phyloP scores from a whole-genome alignment of 768 basidiomycete genomes.

The Tricholoma bakamatsutake region DNA sequence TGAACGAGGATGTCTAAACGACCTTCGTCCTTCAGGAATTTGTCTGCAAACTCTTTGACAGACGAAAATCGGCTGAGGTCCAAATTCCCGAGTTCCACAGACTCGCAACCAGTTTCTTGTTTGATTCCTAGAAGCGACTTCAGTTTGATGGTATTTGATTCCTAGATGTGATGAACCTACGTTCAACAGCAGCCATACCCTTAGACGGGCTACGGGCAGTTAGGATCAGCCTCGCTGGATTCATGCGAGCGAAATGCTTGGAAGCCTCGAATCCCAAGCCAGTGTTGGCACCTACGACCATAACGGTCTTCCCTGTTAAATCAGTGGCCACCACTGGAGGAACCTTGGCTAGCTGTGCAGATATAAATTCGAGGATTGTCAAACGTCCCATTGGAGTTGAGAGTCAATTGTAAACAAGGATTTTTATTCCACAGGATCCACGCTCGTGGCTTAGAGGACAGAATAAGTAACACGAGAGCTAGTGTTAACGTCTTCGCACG shows the following conservation, averaged over 20 bases:
- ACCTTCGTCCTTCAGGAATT: slow-evolving; percentile 24
- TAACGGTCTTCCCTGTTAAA: slow-evolving; percentile 40
- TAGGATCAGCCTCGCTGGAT: slow-evolving; percentile 33
- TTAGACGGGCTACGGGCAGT: slow-evolving; percentile 31
- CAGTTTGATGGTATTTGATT: background rate
- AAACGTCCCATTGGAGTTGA: slow-evolving; percentile 14
- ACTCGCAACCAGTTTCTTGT: slow-evolving; percentile 26
- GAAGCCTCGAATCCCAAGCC: slow-evolving; percentile 45
- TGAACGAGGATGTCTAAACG: slow-evolving; percentile 39
- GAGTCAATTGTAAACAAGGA: background rate
- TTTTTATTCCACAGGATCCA: too few species aligned
- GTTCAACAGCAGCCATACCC: slow-evolving; percentile 28
- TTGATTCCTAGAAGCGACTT: slow-evolving; percentile 17
- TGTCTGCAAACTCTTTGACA: slow-evolving; percentile 32
- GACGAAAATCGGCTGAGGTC: slow-evolving; percentile 38
- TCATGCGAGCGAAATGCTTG: slow-evolving; percentile 41
- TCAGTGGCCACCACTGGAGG: slow-evolving; percentile 29
- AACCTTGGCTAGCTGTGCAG: slow-evolving; percentile 16
- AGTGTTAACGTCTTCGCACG: too few species aligned
- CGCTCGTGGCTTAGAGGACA: too few species aligned
- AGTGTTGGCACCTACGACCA: slow-evolving; percentile 46
- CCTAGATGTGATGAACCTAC: slow-evolving; percentile 19
- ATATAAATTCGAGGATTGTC: slow-evolving; percentile 10
- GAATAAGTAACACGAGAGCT: too few species aligned
- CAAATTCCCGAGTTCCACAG: slow-evolving; percentile 32